Evolutionary conservation across 495 filamentous ascomycete genomes (phyloP), one percentile per base, ranked within the genome.

Genomic region (Aspergillus panamensis): DNA sequence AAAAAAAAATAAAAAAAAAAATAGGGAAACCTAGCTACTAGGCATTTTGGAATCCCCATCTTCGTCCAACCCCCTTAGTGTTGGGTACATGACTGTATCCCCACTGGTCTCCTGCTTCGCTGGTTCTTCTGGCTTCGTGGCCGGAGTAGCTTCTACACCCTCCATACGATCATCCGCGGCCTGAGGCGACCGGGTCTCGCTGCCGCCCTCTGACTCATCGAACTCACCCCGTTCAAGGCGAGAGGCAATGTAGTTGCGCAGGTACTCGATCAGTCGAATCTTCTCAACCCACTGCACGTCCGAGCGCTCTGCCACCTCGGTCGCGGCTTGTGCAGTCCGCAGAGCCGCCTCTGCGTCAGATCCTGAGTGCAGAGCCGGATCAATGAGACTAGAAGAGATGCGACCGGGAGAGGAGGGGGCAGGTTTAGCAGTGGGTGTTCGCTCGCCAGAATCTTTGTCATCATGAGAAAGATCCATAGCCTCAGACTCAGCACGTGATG

Each of bases 241-340:
- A 16, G 84, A 77, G 25, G 80, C 79, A 62, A 96, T 81, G 62
- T 84, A 83, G 39, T 82, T 80, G 35, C 89, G 80, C 44, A 96
- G 79, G 40, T 77, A 80, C 72, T 95, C 91, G 51, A 95, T 85
- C 39, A 87, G 79, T 29, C 91, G 88, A 56, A 91, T 85, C 71
- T 92, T 88, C 64, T 92, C 87, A 10, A 96, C 82, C 91, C 90
- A 95, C 35, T 80, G 78, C 58, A 90, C 88, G 62, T 93, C 83
- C 49, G 73, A 75, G n/a, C 69, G 73, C 67, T 70, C 77, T 13
- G 73, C 77, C 62, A 69, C 79, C 64, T 76, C 73, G 1, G 73
- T 74, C 25, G 77, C 77, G 2, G 75, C 74, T 48, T 73, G 73
- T 1, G 75, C 77, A 37, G 74, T 77, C 19, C 72, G 74, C 53